phyloP scores from a whole-genome alignment of 345 rosid genomes.

The Gossypium longicalyx region DNA sequence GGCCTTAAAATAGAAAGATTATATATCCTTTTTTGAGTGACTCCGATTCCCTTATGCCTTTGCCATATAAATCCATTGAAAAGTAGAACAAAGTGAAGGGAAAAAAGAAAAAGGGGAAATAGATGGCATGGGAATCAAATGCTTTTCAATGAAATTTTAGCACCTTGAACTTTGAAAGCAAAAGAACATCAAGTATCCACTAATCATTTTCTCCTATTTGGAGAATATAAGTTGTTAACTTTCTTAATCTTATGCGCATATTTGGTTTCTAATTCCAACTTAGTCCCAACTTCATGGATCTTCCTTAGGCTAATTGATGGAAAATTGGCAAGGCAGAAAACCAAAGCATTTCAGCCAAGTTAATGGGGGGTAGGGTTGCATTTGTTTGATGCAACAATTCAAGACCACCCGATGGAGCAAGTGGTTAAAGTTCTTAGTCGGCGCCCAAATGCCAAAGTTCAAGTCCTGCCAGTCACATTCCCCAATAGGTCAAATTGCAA shows the following conservation, averaged over 20 bases:
- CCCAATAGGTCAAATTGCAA: no score
- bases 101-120: background rate
- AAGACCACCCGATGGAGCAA: background rate
- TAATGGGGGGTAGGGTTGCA: background rate
- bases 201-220: background rate
- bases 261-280: background rate
- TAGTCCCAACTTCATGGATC: background rate
- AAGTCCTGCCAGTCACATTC: no score
- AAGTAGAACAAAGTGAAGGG: background rate
- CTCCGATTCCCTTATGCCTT: background rate
- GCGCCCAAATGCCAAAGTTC: no score
- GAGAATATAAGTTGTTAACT: background rate
- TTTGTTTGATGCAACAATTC: background rate
- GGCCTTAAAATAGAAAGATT: background rate
- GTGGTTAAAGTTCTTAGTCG: no score
- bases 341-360: background rate
- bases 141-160: background rate
- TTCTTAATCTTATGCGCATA: background rate
- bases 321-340: background rate
- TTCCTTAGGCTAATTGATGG: background rate
- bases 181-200: background rate
- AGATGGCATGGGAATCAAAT: constrained; percentile 9
- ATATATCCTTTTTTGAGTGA: background rate
- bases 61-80: background rate
- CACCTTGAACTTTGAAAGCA: background rate